Conservation (phyloP, 805 yeast species). For the Myxozyma monticola region DNA sequence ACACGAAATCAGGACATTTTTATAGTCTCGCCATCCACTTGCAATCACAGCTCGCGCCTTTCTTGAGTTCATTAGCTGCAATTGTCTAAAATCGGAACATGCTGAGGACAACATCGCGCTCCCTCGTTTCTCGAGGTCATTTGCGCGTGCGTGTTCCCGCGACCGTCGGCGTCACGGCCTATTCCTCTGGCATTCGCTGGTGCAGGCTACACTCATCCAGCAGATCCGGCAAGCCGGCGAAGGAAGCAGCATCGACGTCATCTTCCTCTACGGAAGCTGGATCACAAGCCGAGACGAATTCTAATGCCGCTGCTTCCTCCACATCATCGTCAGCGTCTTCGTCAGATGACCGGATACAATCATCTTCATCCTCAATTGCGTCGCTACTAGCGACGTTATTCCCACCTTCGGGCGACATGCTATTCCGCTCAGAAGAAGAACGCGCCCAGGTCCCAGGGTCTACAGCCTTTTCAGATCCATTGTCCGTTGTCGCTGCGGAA, state of each 20-base stretch:
- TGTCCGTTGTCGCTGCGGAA: conserved; percentile 86
- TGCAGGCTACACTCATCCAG: conserved; percentile 1
- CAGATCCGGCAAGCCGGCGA: neutral
- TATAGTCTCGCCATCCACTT: too few relatives aligned
- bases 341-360: neutral
- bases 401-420: neutral
- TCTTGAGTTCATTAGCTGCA: too few relatives aligned
- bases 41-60: too few relatives aligned
- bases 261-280: neutral
- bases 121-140: too few relatives aligned
- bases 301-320: neutral
- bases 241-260: neutral
- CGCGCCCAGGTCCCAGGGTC: conserved; percentile 11
- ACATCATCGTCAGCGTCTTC: neutral
- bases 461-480: conserved; percentile 58
- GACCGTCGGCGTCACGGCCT: conserved; percentile 8
- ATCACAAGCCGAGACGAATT: too few relatives aligned
- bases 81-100: too few relatives aligned
- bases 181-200: neutral
- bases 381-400: conserved; percentile 12
- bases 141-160: conserved; percentile 5
- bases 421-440: conserved; percentile 5
- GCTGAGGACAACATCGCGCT: too few relatives aligned
- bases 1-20: too few relatives aligned
- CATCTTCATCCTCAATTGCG: conserved; percentile 2